These are phyloP conservation scores for Zychaea mexicana DNA, from an alignment of 371 early-diverging fungal species.

Conservation along the genomic window DNA sequence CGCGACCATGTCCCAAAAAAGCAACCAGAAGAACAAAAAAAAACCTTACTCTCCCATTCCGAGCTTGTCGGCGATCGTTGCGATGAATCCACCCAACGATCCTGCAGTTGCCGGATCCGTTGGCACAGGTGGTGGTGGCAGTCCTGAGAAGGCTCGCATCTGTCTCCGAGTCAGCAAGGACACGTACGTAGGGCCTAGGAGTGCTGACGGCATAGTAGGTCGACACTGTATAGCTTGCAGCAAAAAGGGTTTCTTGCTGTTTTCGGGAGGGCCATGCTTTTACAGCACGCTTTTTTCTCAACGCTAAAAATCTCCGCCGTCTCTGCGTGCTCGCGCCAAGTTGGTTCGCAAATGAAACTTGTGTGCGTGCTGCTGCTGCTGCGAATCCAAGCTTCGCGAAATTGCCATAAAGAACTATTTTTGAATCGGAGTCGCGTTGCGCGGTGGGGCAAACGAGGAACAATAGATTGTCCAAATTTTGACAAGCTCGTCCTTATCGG, in stretches of 20 bases:
- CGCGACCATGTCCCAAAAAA: neutral
- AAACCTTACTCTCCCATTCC: constrained; percentile 55
- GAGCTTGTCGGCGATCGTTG: constrained; percentile 47
- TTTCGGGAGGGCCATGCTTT: neutral
- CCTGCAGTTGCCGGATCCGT: neutral
- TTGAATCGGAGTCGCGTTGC: neutral
- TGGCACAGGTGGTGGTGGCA: constrained; percentile 3
- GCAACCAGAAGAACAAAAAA: neutral
- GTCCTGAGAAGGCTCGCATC: neutral
- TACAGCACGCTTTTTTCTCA: neutral
- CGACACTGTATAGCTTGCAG: neutral
- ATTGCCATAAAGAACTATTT: neutral
- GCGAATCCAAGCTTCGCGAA: neutral
- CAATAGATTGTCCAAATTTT: neutral
- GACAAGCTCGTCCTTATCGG: too few relatives aligned
- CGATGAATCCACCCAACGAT: constrained; percentile 45
- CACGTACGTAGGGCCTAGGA: neutral
- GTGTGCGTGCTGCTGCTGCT: too few relatives aligned
- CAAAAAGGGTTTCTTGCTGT: neutral
- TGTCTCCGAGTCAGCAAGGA: neutral
- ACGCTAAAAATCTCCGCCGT: neutral
- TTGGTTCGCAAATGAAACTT: neutral
- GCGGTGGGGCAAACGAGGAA: neutral
- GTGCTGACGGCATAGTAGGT: neutral
- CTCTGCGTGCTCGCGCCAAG: neutral